phyloP scores from a whole-genome alignment of 495 filamentous ascomycete genomes.

The Penicillium pulvis region DNA sequence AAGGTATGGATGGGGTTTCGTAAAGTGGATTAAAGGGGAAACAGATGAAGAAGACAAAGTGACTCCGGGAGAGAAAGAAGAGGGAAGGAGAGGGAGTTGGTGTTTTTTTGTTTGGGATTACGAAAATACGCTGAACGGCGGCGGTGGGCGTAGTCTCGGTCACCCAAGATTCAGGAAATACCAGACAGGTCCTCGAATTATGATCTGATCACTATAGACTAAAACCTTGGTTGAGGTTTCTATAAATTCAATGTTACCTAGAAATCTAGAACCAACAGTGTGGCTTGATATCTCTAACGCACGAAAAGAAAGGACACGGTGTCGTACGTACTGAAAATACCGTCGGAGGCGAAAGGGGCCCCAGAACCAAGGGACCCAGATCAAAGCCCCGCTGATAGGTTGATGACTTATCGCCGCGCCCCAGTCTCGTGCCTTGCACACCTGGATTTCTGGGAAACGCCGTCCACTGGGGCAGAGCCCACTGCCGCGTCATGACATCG shows the following conservation, averaged over 20 bases:
- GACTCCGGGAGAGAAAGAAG: conserved; percentile 10
- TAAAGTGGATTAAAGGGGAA: conserved; percentile 20
- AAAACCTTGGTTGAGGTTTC: not conserved
- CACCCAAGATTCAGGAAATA: not conserved
- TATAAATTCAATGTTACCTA: not conserved
- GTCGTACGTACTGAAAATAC: conserved; percentile 32
- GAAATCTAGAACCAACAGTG: not conserved
- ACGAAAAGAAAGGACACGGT: conserved; percentile 46
- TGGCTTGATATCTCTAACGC: conserved; percentile 1
- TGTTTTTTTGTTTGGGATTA: conserved; percentile 30
- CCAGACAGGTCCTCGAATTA: too few relatives aligned
- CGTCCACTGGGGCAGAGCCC: conserved; percentile 11
- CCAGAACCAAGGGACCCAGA: conserved; percentile 16
- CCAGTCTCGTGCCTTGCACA: conserved; percentile 18
- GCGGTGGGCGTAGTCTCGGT: conserved; percentile 24
- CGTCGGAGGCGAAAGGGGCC: conserved; percentile 18
- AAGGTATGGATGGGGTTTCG: conserved; percentile 4
- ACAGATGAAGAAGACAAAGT: conserved; percentile 8
- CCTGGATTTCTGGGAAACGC: conserved; percentile 7
- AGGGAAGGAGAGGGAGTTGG: conserved; percentile 20
- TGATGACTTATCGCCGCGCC: conserved; percentile 16
- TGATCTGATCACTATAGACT: too few relatives aligned
- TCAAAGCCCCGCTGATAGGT: conserved; percentile 26
- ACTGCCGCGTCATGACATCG: conserved; percentile 18
- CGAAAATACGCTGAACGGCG: conserved; percentile 25